Percentiles rank a stretch among this genome's conserved stretches.
phyloP scores from a whole-genome alignment of 768 basidiomycete species.

The Termitomyces sp. region DNA sequence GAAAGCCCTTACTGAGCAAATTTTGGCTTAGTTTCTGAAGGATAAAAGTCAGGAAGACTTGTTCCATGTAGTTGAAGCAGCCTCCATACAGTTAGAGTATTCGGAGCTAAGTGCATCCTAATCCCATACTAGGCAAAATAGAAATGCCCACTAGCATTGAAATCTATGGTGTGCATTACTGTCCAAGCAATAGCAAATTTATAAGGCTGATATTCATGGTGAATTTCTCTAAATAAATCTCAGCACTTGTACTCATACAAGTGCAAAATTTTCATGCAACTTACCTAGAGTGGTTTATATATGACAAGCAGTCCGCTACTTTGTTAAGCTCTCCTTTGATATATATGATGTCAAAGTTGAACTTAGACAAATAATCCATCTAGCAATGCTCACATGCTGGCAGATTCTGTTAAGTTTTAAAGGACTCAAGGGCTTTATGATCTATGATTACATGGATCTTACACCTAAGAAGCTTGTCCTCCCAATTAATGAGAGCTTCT shows the following conservation, averaged over 20 bases:
- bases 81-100: slow-evolving; percentile 13
- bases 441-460: too few relatives aligned
- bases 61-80: slow-evolving; percentile 12
- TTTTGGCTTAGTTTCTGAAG: slow-evolving; percentile 1
- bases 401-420: too few relatives aligned
- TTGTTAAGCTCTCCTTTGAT: too few relatives aligned
- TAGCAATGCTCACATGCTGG: too few relatives aligned
- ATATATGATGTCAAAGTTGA: too few relatives aligned
- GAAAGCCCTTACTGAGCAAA: slow-evolving; percentile 7
- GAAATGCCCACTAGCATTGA: slow-evolving; percentile 3
- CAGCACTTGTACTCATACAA: not conserved
- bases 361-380: too few relatives aligned
- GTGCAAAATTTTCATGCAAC: too few relatives aligned
- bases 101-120: not conserved
- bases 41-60: slow-evolving; percentile 11
- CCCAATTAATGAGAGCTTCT: too few relatives aligned
- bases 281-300: slow-evolving; percentile 1
- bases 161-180: not conserved
- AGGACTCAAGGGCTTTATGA: too few relatives aligned
- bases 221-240: not conserved
- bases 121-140: slow-evolving; percentile 13
- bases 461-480: too few relatives aligned
- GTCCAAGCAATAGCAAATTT: slow-evolving; percentile 1
- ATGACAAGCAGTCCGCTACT: too few relatives aligned
- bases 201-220: not conserved